phyloP scores from a whole-genome alignment of 768 basidiomycete species.

The Gymnopilus junonius region DNA sequence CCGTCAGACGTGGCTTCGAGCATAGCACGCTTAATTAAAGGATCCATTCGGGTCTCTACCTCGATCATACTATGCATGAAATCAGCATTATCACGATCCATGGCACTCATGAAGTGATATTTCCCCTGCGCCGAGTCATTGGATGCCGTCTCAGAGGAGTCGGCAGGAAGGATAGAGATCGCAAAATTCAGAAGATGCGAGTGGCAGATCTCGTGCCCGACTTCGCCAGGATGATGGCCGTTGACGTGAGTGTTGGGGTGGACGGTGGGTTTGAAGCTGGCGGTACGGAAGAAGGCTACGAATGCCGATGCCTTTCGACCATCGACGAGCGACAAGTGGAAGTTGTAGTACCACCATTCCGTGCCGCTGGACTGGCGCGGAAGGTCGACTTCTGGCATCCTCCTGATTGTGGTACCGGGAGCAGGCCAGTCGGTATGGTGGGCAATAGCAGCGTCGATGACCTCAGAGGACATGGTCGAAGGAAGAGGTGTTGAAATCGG shows the following conservation, averaged over 20 bases:
- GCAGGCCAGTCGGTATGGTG: constrained; percentile 3
- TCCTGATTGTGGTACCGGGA: background rate
- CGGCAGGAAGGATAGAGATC: background rate
- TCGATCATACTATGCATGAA: background rate
- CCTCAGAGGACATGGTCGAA: background rate
- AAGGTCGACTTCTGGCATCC: constrained; percentile 1
- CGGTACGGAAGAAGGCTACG: background rate
- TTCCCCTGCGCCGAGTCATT: background rate
- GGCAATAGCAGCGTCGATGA: background rate
- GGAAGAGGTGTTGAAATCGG: background rate
- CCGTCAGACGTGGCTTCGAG: background rate
- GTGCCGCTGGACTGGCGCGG: constrained; percentile 1
- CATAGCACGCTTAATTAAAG: background rate
- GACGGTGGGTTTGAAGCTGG: background rate
- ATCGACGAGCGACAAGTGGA: constrained; percentile 1
- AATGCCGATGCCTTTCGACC: background rate
- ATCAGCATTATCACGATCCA: background rate
- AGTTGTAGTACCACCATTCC: constrained; percentile 5
- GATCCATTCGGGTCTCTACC: background rate
- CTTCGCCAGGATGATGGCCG: background rate
- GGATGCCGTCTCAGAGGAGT: background rate
- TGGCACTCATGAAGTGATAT: background rate
- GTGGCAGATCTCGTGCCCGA: background rate
- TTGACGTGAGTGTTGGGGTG: background rate
- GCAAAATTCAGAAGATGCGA: constrained; percentile 1